A percentile compares a stretch with the other conserved stretches of the same genome.
Conservation (phyloP, 2,329 filamentous ascomycete genomes). For the Epichloe festucae region DNA sequence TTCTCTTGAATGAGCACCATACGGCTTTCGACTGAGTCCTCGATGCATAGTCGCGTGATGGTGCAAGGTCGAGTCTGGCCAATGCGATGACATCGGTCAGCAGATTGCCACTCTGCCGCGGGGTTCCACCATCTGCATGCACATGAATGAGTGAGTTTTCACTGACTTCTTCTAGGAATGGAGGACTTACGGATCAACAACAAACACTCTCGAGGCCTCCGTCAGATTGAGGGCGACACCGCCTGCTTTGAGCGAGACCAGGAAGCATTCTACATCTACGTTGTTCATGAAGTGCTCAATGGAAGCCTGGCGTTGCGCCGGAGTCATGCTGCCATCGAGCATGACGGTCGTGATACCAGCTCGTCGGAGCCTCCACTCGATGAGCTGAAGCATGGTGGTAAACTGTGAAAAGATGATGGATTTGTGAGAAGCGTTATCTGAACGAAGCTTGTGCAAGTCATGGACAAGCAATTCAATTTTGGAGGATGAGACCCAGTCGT, state of each 20-base stretch:
- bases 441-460: constrained; percentile 82
- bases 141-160: constrained; percentile 11
- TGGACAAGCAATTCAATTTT: constrained; percentile 97
- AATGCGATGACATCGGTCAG: constrained; percentile 87
- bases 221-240: constrained; percentile 93
- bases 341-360: constrained; percentile 98
- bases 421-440: constrained; percentile 86
- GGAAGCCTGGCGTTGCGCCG: constrained; percentile 79
- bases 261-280: constrained; percentile 83
- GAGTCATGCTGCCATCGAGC: constrained; percentile 96
- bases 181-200: constrained; percentile 74
- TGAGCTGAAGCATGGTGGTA: constrained; percentile 91
- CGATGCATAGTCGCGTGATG: constrained; percentile 88
- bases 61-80: constrained; percentile 88
- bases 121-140: constrained; percentile 83
- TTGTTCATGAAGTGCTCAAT: constrained; percentile 97
- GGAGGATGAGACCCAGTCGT: constrained; percentile 94
- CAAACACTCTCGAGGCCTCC: constrained; percentile 88
- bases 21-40: constrained; percentile 90
- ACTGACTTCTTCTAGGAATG: not conserved
- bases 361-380: constrained; percentile 89
- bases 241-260: constrained; percentile 91
- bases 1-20: constrained; percentile 97
- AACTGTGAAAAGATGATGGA: constrained; percentile 97
- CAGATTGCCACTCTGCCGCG: constrained; percentile 98